A percentile compares a stretch with the other conserved stretches of the same genome.
Evolutionary conservation across 768 basidiomycete genomes (phyloP).

Genomic region (Hygrocybe punicea): DNA sequence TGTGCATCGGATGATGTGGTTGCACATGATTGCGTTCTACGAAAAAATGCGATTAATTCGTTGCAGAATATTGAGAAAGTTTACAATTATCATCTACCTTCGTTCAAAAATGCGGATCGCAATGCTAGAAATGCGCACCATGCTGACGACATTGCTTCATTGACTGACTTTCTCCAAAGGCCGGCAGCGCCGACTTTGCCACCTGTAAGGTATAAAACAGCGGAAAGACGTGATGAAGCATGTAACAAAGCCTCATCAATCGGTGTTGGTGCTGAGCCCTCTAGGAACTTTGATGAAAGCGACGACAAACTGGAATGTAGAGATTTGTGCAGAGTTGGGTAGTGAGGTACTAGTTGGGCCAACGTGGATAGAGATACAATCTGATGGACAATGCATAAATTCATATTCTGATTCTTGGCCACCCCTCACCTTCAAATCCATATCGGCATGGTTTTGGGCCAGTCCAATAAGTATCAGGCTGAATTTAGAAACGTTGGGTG

Average conservation of each 20-base stretch:
- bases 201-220: constrained; percentile 64
- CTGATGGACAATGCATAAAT: constrained; percentile 53
- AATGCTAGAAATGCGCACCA: constrained; percentile 58
- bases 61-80: background rate
- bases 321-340: constrained; percentile 64
- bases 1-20: background rate
- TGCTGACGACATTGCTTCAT: constrained; percentile 64
- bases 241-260: constrained; percentile 39
- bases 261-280: constrained; percentile 48
- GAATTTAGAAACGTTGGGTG: constrained; percentile 72
- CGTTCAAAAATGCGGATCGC: constrained; percentile 54
- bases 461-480: constrained; percentile 48
- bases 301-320: constrained; percentile 50
- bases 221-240: constrained; percentile 57
- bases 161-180: constrained; percentile 72
- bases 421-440: constrained; percentile 27
- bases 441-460: background rate
- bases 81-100: constrained; percentile 37
- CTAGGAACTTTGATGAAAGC: constrained; percentile 54
- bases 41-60: background rate
- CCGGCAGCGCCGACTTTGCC: constrained; percentile 74
- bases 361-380: constrained; percentile 49
- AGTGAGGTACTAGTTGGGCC: constrained; percentile 53
- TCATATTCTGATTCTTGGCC: constrained; percentile 52
- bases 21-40: background rate